These are phyloP conservation scores for Euphorbia celastroides DNA, from an alignment of 441 rosid genomes.

Conservation along the genomic window DNA sequence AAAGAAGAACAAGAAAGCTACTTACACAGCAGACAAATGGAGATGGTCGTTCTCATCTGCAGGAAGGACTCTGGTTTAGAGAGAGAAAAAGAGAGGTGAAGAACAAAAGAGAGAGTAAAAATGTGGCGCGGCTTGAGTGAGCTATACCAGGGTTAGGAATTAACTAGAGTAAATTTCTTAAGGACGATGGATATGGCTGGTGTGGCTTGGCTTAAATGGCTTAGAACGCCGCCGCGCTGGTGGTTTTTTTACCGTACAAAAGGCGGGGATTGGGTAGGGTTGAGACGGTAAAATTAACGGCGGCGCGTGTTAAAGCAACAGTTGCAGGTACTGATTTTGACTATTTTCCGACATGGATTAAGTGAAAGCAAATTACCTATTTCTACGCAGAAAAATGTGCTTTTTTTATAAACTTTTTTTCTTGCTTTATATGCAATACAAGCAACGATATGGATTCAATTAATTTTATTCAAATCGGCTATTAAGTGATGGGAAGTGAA, in stretches of 20 bases:
- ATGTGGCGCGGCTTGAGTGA: constrained; percentile 25
- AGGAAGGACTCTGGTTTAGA: not conserved
- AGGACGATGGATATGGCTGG: not conserved
- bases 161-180: not conserved
- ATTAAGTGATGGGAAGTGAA: not conserved
- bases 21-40: constrained; percentile 8
- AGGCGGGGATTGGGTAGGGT: constrained; percentile 5
- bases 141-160: constrained; percentile 13
- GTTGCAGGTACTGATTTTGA: not conserved
- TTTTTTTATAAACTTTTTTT: too few relatives aligned
- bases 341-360: not conserved
- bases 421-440: too few relatives aligned
- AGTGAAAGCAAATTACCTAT: not conserved
- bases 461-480: too few relatives aligned
- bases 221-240: not conserved
- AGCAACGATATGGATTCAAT: too few relatives aligned
- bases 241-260: not conserved
- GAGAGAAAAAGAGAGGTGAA: not conserved
- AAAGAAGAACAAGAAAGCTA: not conserved
- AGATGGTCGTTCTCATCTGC: constrained; percentile 9
- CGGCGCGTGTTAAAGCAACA: not conserved
- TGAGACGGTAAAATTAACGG: constrained; percentile 15
- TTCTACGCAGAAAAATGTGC: not conserved
- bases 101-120: not conserved
- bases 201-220: not conserved